phyloP scores from a whole-genome alignment of 2,329 filamentous ascomycete genomes.

The Claviceps digitariae region DNA sequence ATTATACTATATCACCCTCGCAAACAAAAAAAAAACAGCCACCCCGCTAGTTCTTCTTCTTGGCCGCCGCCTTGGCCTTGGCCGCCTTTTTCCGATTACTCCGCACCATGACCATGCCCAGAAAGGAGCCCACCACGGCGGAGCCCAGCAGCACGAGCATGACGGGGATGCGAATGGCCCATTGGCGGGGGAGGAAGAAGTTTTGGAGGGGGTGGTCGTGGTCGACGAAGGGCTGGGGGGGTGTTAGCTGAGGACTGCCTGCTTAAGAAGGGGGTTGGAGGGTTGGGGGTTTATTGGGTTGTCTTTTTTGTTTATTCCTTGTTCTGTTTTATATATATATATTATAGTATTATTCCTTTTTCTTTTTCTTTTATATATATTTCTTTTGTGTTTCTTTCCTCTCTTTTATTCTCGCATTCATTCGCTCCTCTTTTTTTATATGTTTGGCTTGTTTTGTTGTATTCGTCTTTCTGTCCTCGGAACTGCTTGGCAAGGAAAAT shows the following conservation, averaged over 20 bases:
- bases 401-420: too few relatives aligned
- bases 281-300: background rate
- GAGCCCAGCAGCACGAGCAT: conserved; percentile 86
- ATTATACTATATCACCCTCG: too few relatives aligned
- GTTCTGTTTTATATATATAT: too few relatives aligned
- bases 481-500: too few relatives aligned
- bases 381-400: too few relatives aligned
- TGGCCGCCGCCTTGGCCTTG: conserved; percentile 72
- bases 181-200: conserved; percentile 92
- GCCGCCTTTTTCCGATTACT: conserved; percentile 96
- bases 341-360: too few relatives aligned
- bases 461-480: background rate
- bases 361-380: too few relatives aligned
- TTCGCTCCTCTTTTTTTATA: too few relatives aligned
- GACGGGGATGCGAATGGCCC: conserved; percentile 96
- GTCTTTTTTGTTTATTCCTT: too few relatives aligned
- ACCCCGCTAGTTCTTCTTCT: conserved; percentile 62
- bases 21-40: too few relatives aligned
- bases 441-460: background rate
- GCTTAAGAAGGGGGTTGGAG: too few relatives aligned
- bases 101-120: conserved; percentile 95
- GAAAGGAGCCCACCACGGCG: conserved; percentile 89
- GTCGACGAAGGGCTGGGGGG: conserved; percentile 88
- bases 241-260: background rate
- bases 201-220: conserved; percentile 83